Percentiles rank a stretch among this genome's conserved stretches.
Conservation (phyloP, 768 basidiomycete species). For the Stropharia rugosoannulata region DNA sequence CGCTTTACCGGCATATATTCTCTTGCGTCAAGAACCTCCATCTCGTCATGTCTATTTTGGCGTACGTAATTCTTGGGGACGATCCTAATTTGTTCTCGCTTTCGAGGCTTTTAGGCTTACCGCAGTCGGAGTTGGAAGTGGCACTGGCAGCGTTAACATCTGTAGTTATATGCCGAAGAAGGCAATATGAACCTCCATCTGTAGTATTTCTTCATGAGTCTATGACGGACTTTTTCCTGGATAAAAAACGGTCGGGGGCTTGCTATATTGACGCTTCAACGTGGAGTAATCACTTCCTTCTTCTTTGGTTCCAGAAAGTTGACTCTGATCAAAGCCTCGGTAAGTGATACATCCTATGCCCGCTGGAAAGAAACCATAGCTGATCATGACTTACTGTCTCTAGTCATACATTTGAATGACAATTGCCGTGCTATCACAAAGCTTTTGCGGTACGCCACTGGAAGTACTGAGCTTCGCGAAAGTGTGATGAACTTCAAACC, state of each 20-base stretch:
- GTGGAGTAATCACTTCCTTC: background rate
- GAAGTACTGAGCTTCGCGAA: background rate
- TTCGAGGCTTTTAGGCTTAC: background rate
- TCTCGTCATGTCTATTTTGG: background rate
- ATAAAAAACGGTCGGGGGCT: background rate
- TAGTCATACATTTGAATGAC: background rate
- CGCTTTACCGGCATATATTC: background rate
- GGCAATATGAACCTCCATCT: background rate
- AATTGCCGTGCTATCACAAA: background rate
- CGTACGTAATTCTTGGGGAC: background rate
- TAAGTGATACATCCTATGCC: too few relatives aligned
- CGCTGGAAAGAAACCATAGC: background rate
- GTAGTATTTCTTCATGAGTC: constrained; percentile 7
- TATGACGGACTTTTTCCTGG: constrained; percentile 4
- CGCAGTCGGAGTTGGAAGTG: background rate
- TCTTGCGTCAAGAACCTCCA: background rate
- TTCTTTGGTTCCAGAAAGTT: background rate
- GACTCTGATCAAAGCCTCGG: too few relatives aligned
- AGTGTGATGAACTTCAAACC: background rate
- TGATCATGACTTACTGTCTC: background rate
- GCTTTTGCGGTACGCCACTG: background rate
- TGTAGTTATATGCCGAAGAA: background rate
- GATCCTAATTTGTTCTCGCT: background rate
- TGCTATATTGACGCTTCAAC: background rate
- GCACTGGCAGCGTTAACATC: background rate